These are phyloP conservation scores for Wickerhamiella parazyma DNA, from an alignment of 805 yeast genomes.

Conservation along the genomic window DNA sequence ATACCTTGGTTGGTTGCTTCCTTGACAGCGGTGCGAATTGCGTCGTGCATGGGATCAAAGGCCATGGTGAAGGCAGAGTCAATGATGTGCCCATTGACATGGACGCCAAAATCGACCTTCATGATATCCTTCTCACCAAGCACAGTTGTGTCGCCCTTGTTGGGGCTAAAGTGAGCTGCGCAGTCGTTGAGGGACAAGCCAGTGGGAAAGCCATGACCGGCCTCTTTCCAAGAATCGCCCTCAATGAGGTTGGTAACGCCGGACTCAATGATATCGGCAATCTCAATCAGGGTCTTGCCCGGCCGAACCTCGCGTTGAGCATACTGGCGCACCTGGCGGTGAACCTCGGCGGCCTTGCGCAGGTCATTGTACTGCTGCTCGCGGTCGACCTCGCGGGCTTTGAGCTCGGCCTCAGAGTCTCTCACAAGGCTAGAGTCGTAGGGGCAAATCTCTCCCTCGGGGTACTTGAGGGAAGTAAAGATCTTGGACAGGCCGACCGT, in stretches of 20 bases:
- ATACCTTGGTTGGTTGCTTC: conserved; percentile 93
- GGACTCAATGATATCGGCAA: conserved; percentile 81
- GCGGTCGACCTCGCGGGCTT: conserved; percentile 43
- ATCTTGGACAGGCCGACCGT: conserved; percentile 49
- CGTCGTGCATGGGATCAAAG: conserved; percentile 58
- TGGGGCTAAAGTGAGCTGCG: conserved; percentile 98
- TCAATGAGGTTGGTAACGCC: conserved; percentile 62
- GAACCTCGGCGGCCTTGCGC: conserved; percentile 93
- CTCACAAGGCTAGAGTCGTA: conserved; percentile 32
- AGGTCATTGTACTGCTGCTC: conserved; percentile 60
- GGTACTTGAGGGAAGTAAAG: conserved; percentile 44
- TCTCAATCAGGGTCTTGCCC: conserved; percentile 82
- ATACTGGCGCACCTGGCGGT: conserved; percentile 75
- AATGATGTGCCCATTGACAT: conserved; percentile 82
- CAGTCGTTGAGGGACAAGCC: conserved; percentile 85
- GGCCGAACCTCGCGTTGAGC: conserved; percentile 66
- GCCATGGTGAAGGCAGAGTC: conserved; percentile 93
- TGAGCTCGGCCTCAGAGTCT: conserved; percentile 72
- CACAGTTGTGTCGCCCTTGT: conserved; percentile 79
- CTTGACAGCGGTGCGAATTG: conserved; percentile 66
- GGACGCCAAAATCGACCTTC: conserved; percentile 96
- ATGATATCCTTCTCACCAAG: conserved; percentile 79
- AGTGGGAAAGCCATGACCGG: conserved; percentile 97
- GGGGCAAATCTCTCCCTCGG: conserved; percentile 17
- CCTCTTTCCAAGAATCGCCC: conserved; percentile 40